These are phyloP conservation scores for Blastobotrys ciferrii DNA, from an alignment of 1,139 yeast species.

Conservation along the genomic window DNA sequence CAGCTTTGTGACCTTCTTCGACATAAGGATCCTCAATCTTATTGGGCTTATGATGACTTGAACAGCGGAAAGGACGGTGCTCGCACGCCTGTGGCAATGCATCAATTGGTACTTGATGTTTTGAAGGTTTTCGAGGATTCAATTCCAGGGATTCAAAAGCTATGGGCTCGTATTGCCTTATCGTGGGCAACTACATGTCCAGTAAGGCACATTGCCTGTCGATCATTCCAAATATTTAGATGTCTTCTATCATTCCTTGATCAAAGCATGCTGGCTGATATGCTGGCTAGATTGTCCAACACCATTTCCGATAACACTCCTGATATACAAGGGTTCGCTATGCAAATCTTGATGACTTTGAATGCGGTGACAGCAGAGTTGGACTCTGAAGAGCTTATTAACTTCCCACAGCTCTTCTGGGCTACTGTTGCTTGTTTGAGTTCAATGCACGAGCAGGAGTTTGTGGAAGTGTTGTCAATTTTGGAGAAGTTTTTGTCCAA, in stretches of 20 bases:
- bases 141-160: slow-evolving; percentile 59
- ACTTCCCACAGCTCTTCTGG: slow-evolving; percentile 95
- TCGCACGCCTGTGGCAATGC: slow-evolving; percentile 86
- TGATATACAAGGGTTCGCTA: slow-evolving; percentile 94
- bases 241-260: slow-evolving; percentile 76
- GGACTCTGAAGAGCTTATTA: slow-evolving; percentile 71
- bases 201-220: slow-evolving; percentile 93
- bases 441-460: slow-evolving; percentile 91
- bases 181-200: slow-evolving; percentile 98
- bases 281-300: slow-evolving; percentile 89
- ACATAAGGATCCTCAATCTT: slow-evolving; percentile 41
- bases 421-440: slow-evolving; percentile 88
- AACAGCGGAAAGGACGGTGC: slow-evolving; percentile 77
- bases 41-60: slow-evolving; percentile 89
- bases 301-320: slow-evolving; percentile 85
- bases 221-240: slow-evolving; percentile 90
- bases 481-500: slow-evolving; percentile 80
- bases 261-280: slow-evolving; percentile 85
- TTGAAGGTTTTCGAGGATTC: slow-evolving; percentile 54
- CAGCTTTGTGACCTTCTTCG: slow-evolving; percentile 50
- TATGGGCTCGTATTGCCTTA: slow-evolving; percentile 83
- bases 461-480: slow-evolving; percentile 79
- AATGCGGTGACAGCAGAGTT: slow-evolving; percentile 88
- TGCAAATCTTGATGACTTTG: slow-evolving; percentile 94
- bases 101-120: slow-evolving; percentile 56